These are phyloP conservation scores for Pythium dissimile DNA, from an alignment of 352 stramenopile species.

Conservation along the genomic window DNA sequence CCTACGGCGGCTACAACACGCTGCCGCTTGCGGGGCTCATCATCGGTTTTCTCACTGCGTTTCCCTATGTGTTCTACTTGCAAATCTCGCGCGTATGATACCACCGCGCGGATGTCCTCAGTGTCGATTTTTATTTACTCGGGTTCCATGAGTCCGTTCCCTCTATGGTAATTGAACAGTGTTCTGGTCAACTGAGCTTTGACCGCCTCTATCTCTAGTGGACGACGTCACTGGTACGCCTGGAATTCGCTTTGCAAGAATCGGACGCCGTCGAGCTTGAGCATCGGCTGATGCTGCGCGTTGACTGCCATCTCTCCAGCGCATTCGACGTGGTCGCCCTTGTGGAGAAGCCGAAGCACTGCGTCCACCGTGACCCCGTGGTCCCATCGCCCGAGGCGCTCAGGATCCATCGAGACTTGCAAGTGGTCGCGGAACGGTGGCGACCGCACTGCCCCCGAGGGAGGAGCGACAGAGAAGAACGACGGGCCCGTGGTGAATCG, in stretches of 20 bases:
- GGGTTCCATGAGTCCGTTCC: not conserved
- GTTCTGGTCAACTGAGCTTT: too few relatives aligned
- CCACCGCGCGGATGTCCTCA: too few relatives aligned
- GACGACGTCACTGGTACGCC: conserved; percentile 20
- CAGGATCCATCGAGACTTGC: conserved; percentile 15
- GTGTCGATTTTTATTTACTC: not conserved
- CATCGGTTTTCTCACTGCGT: conserved; percentile 20
- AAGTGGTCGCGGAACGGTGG: conserved; percentile 18
- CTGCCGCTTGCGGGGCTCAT: conserved; percentile 20
- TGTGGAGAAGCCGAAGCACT: conserved; percentile 20
- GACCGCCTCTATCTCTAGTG: too few relatives aligned
- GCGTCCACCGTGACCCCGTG: not conserved
- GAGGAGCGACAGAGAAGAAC: conserved; percentile 19
- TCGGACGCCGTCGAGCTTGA: conserved; percentile 10
- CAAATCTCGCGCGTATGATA: conserved; percentile 18
- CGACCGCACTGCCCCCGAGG: not conserved
- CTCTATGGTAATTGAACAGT: too few relatives aligned
- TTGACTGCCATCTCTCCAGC: conserved; percentile 15
- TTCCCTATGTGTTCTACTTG: conserved; percentile 23
- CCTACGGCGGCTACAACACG: conserved; percentile 45
- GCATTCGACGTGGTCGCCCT: conserved; percentile 15
- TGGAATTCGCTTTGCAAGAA: conserved; percentile 26
- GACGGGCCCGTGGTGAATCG: conserved; percentile 21
- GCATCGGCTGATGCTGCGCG: conserved; percentile 15
- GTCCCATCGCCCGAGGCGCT: not conserved